Evolutionary conservation across 805 yeast genomes (phyloP).

Genomic region (Clavispora phyllophila): DNA sequence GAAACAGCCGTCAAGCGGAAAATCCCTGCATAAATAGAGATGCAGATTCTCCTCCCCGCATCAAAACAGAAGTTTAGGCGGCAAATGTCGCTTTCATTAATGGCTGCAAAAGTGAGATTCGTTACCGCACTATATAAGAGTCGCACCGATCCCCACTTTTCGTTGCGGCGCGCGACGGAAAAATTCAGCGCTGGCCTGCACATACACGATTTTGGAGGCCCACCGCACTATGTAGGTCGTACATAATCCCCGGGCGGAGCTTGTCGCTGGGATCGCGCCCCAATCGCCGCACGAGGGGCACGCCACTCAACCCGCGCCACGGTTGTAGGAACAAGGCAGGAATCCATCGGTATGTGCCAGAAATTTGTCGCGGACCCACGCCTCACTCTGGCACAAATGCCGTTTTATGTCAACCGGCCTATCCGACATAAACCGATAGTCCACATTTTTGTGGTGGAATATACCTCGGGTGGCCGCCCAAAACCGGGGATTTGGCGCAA

Average conservation of each 20-base stretch:
- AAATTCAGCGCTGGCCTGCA: not conserved
- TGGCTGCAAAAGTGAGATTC: not conserved
- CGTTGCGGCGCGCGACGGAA: not conserved
- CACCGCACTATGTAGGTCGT: not conserved
- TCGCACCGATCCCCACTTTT: not conserved
- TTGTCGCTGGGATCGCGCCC: not conserved
- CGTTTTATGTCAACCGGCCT: conserved; percentile 1
- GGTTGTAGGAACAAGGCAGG: no score
- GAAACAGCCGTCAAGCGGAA: no score
- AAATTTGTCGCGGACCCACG: not conserved
- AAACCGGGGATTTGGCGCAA: no score
- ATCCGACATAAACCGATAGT: no score
- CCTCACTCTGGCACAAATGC: not conserved
- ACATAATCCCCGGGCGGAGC: not conserved
- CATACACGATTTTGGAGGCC: not conserved
- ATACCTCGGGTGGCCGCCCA: no score
- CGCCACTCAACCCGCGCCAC: no score
- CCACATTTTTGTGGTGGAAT: no score
- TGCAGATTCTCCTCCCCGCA: no score
- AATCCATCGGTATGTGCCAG: no score
- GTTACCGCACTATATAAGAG: not conserved
- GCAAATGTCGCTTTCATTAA: not conserved
- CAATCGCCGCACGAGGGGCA: not conserved
- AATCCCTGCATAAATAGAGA: no score
- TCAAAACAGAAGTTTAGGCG: not conserved